Evolutionary conservation across 2,329 filamentous ascomycete species (phyloP).

Genomic region (Venturia effusa): DNA sequence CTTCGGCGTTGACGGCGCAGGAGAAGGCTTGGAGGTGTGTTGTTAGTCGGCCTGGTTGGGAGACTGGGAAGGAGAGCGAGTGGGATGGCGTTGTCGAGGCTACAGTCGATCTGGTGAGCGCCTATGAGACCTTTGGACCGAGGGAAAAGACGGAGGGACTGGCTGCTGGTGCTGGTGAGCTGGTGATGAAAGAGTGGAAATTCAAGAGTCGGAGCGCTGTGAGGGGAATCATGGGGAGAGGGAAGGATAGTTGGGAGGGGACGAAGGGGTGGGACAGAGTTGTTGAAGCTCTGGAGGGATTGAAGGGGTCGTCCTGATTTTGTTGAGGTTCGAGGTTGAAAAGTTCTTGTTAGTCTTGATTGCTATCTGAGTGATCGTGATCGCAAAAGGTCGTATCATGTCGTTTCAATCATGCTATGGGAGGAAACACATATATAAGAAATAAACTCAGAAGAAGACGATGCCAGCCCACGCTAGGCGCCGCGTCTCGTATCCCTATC

Average conservation of each 20-base stretch:
- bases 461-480: not conserved
- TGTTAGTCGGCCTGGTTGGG: slow-evolving; percentile 42
- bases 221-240: slow-evolving; percentile 71
- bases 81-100: slow-evolving; percentile 67
- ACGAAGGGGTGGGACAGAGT: slow-evolving; percentile 56
- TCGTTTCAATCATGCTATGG: not conserved
- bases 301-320: not conserved
- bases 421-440: not conserved
- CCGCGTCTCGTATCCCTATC: not conserved
- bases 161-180: slow-evolving; percentile 33
- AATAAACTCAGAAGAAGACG: not conserved
- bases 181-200: slow-evolving; percentile 72
- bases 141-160: slow-evolving; percentile 41
- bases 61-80: slow-evolving; percentile 44
- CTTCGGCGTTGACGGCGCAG: slow-evolving; percentile 65
- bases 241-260: slow-evolving; percentile 73
- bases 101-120: slow-evolving; percentile 71
- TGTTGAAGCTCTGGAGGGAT: slow-evolving; percentile 32
- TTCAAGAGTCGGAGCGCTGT: slow-evolving; percentile 81
- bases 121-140: slow-evolving; percentile 62
- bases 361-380: not conserved
- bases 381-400: not conserved
- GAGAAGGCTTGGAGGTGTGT: slow-evolving; percentile 84
- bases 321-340: not conserved
- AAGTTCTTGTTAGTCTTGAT: not conserved